Base-by-base conservation (phyloP, 2,329 filamentous ascomycete species). In the Fusarium sp. region DNA sequence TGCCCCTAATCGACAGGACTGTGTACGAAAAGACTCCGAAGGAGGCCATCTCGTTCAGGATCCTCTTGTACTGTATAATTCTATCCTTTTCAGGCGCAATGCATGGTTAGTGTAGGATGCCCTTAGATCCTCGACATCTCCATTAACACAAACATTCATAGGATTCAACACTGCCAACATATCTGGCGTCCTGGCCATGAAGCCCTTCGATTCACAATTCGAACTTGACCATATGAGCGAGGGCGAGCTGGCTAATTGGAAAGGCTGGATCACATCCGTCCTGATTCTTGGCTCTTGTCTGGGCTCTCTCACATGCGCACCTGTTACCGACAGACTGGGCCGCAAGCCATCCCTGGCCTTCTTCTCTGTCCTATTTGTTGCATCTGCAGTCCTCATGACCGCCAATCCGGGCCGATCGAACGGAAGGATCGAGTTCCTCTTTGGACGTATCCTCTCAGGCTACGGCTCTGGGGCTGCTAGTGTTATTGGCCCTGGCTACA, bases 131-230 rank as follows among this genome's bases (percentile, higher is more conserved):
- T 35, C 29, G 16, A 24, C 55, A 31, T 22, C 17, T 24, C 27
- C 35, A 14, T 31, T 51, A 17, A 58, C 40, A 8, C 40, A 8
- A 29, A 51, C 12, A 33, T 46, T 36, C 17, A 17, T 51, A 66
- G 64, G 64, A n/a, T 66, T 66, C 64, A 66, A 66, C 36, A 66
- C 64, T 29, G 57, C 64, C 57, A 66, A 66, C 20, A 66, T 66
- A 29, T 66, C 64, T 24, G 57, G 64, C 51, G 64, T 66, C 27
- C 64, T 66, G 8, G 64, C 64, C 14, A 66, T 62, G 64, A 56
- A 62, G 35, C 20, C 64, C 20, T 62, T 66, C 64, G 55, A 66
- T 36, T 22, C 40, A 5, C 64, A 66, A 6, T 66, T 49, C n/a
- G 57, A 40, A 12, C 49, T 66, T 8, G 22, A 66, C 16, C 22